Conservation (phyloP, 1,139 yeast species). For the Lodderomyces orthopsilosis region DNA sequence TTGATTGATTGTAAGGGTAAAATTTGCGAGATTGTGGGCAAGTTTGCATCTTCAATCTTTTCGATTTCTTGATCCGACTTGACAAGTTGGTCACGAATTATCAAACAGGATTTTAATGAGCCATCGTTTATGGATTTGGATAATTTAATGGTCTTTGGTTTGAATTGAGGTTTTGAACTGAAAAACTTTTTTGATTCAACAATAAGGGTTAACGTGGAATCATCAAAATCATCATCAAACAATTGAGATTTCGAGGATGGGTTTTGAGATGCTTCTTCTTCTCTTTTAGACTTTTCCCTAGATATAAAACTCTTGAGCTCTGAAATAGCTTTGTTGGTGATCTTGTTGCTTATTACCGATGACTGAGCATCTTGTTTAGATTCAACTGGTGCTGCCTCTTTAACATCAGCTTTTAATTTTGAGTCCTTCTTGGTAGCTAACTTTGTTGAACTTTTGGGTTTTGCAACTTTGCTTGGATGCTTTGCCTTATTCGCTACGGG, state of each 20-base stretch:
- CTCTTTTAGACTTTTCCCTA: slow-evolving; percentile 23
- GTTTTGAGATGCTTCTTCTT: slow-evolving; percentile 12
- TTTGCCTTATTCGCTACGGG: slow-evolving; percentile 18
- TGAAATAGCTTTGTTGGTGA: slow-evolving; percentile 44
- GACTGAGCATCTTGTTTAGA: slow-evolving; percentile 3
- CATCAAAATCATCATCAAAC: slow-evolving; percentile 54
- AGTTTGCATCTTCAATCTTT: slow-evolving; percentile 53
- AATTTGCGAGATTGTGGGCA: slow-evolving; percentile 47
- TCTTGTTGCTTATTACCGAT: slow-evolving; percentile 20
- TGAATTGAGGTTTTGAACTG: slow-evolving; percentile 61
- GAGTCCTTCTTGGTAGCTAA: slow-evolving; percentile 6
- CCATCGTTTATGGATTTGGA: slow-evolving; percentile 50
- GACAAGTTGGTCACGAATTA: slow-evolving; percentile 65
- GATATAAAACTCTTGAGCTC: slow-evolving; percentile 48
- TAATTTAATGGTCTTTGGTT: slow-evolving; percentile 64
- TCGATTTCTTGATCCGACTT: slow-evolving; percentile 59
- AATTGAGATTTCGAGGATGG: slow-evolving; percentile 24
- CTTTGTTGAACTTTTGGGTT: slow-evolving; percentile 7
- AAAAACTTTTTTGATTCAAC: slow-evolving; percentile 65
- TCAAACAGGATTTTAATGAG: slow-evolving; percentile 63
- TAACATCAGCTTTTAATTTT: slow-evolving; percentile 5
- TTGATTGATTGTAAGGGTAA: slow-evolving; percentile 58
- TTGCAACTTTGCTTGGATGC: slow-evolving; percentile 9
- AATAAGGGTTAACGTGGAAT: slow-evolving; percentile 52
- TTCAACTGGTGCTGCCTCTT: slow-evolving; percentile 1